A percentile compares a stretch with the other conserved stretches of the same genome.
phyloP scores from a whole-genome alignment of 331 rosid genomes.

The Malus hybrid region DNA sequence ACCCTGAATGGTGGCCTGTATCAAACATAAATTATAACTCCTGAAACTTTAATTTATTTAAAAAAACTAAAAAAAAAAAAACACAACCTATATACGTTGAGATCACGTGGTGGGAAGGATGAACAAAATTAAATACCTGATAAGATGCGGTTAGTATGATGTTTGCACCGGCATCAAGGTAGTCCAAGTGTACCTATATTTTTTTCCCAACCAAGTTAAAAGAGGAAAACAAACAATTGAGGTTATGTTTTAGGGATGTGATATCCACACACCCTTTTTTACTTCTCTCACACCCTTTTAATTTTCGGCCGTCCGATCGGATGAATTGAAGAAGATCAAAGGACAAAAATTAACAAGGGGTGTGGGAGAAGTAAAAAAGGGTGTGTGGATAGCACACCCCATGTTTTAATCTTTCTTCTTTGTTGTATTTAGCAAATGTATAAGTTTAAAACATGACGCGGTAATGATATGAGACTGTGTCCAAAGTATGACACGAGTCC shows the following conservation, averaged over 20 bases:
- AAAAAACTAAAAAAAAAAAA: not conserved
- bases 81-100: not conserved
- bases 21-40: not conserved
- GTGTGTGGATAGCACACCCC: no score
- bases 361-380: no score
- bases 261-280: no score
- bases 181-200: conserved; percentile 82
- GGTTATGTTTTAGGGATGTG: not conserved
- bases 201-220: conserved; percentile 7
- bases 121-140: conserved; percentile 43
- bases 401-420: not conserved
- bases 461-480: no score
- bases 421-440: not conserved
- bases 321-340: no score
- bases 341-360: no score
- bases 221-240: not conserved
- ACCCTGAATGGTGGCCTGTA: conserved; percentile 84
- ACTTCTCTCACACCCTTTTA: no score
- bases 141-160: conserved; percentile 76
- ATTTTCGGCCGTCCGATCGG: no score
- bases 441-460: not conserved
- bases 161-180: conserved; percentile 90
- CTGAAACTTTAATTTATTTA: no score
- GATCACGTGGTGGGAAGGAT: not conserved
- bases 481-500: no score